phyloP scores from a whole-genome alignment of 306 rosid genomes.

The Vigna unguiculata region DNA sequence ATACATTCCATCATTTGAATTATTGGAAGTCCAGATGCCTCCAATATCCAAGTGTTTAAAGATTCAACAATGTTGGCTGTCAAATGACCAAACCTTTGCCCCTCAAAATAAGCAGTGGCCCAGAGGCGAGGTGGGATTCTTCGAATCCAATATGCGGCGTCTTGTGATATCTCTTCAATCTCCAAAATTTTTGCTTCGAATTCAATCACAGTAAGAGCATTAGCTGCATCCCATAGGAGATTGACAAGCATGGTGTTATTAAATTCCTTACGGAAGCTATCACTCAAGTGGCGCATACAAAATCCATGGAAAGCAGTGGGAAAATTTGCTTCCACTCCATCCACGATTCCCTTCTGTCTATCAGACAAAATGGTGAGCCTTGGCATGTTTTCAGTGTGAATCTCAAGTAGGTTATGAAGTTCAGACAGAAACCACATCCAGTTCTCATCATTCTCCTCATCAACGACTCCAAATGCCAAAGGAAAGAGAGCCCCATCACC shows the following conservation, averaged over 20 bases:
- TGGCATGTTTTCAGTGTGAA: slow-evolving; percentile 85
- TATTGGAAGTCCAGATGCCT: slow-evolving; percentile 84
- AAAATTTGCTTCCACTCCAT: slow-evolving; percentile 79
- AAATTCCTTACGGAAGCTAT: slow-evolving; percentile 84
- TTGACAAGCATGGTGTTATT: slow-evolving; percentile 74
- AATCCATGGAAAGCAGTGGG: slow-evolving; percentile 91
- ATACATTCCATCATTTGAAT: slow-evolving; percentile 89
- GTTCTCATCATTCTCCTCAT: slow-evolving; percentile 80
- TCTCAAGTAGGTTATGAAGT: slow-evolving; percentile 79
- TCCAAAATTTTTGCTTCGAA: slow-evolving; percentile 77
- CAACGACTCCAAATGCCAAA: slow-evolving; percentile 83
- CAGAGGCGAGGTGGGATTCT: slow-evolving; percentile 77
- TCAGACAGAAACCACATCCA: slow-evolving; percentile 93
- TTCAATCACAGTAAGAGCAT: slow-evolving; percentile 74
- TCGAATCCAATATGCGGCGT: slow-evolving; percentile 82
- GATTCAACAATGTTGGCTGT: slow-evolving; percentile 80
- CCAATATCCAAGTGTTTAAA: slow-evolving; percentile 74
- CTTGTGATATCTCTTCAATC: slow-evolving; percentile 78
- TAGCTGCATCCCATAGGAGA: slow-evolving; percentile 83
- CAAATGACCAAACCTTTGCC: slow-evolving; percentile 81
- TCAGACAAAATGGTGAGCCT: slow-evolving; percentile 85
- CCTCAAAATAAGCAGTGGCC: slow-evolving; percentile 90
- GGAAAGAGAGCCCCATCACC: slow-evolving; percentile 86
- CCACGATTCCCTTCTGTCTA: slow-evolving; percentile 76
- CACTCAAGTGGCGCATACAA: slow-evolving; percentile 87